phyloP scores from a whole-genome alignment of 768 basidiomycete species.

The Mycena maculata region DNA sequence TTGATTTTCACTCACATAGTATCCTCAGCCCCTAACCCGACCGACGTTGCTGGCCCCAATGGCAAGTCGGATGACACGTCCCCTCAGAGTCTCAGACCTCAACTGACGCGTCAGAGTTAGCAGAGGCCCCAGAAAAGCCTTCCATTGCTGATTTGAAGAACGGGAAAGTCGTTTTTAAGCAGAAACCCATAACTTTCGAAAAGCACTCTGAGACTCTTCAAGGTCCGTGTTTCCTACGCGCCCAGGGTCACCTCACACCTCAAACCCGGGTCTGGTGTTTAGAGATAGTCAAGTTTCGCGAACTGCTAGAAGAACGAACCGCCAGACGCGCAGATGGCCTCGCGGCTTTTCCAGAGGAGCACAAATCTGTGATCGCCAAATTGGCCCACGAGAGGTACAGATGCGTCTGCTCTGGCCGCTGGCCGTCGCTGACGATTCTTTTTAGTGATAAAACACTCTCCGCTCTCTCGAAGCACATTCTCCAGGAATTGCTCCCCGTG shows the following conservation, averaged over 20 bases:
- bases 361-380: conserved; percentile 83
- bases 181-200: conserved; percentile 79
- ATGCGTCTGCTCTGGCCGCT: background rate
- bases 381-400: conserved; percentile 85
- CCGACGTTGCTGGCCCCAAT: conserved; percentile 22
- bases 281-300: conserved; percentile 85
- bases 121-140: conserved; percentile 54
- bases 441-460: conserved; percentile 77
- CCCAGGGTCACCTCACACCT: background rate
- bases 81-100: conserved; percentile 8
- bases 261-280: conserved; percentile 8
- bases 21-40: conserved; percentile 17
- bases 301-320: conserved; percentile 71
- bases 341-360: conserved; percentile 69
- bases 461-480: conserved; percentile 75
- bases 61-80: conserved; percentile 41
- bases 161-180: conserved; percentile 80
- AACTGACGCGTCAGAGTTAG: conserved; percentile 43
- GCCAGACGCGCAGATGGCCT: conserved; percentile 63
- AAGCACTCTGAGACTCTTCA: conserved; percentile 86
- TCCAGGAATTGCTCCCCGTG: conserved; percentile 73
- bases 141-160: conserved; percentile 75
- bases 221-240: conserved; percentile 56
- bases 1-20: background rate
- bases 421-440: conserved; percentile 1